Evolutionary conservation across 2,329 filamentous ascomycete species (phyloP), one percentile per base, ranked within the genome.

Genomic region (Zymoseptoria crescenta): DNA sequence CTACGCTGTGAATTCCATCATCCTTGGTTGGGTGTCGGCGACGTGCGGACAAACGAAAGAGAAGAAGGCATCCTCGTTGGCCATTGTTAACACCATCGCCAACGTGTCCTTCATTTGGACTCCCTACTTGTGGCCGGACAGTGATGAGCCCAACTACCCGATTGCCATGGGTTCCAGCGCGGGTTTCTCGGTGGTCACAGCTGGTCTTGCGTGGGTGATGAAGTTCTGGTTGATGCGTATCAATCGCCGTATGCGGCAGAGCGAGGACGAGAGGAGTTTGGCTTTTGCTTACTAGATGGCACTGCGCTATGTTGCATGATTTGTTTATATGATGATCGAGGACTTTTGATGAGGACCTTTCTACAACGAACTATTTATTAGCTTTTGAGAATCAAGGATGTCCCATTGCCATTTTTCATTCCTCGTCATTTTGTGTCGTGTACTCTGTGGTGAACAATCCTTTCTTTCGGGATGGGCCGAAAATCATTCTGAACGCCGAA

Each of bases 81-180:
- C 77, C 9, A 78, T 81, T 68, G 79, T 79, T 4, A 81, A 79
- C 24, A 78, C 78, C 1, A 74, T 77, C 24, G 76, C 75, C 24
- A 78, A 77, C 63, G 76, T 77, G 13, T 76, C 74, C 1, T 80
- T 79, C 64, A 77, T 81, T 51, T 81, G 79, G 64, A 77, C 77
- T n/a, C 77, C 78, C 41, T 80, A 80, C 61, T 69, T 81, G 3
- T 81, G 78, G 77, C 77, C 77, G 4, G 74, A 74, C 21, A 74
- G 62, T 8, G 77, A 80, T 57, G 71, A 68, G 41, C 79, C 79
- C 0, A 70, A 77, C 21, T 81, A 80, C 59, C 72, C 69, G 0
- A 76, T 74, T 13, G 77, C 75, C 3, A 78, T 80, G 54, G 74
- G 73, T 0, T 75, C 77, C 13, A 76, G 75, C 4, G 76, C 77